Evolutionary conservation across 2,329 filamentous ascomycete genomes (phyloP), one percentile per base, ranked within the genome.

Genomic region (Ophiosphaerella herpotricha): DNA sequence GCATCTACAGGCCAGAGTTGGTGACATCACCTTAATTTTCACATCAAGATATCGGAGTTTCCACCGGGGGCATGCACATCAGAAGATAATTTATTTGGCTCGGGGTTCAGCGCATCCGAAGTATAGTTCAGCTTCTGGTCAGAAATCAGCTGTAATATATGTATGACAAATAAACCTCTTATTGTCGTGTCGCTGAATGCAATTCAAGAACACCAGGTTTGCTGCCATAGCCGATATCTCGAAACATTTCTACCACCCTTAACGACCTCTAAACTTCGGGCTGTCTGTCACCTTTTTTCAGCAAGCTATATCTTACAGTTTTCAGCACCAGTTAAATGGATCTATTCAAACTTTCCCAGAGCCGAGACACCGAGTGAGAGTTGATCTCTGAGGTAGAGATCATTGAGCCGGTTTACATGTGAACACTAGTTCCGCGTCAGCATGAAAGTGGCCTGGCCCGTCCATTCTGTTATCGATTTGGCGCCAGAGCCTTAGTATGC

Each of bases 161-260:
- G 68, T 40, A 71, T 34, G 18, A 75, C 70, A 32, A 75, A 70
- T 40, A 75, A 47, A n/a, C 71, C 71, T 24, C 61, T 61, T 6
- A 64, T 71, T 4, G 70, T 75, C 2, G 60, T 53, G 46, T 74
- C 68, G 12, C 49, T 64, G 45, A 76, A 54, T 2, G 65, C 70
- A 3, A 73, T 75, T 21, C 73, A 50, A 1, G 68, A 60, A 21
- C 72, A 68, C 52, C 75, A 73, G 21, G 74, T 53, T 73, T 74
- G 75, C 53, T 75, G 75, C 74, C 71, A 75, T 6, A 70, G 47
- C 7, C 74, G 64, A 45, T 73, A 76, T 12, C 73, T 75, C 8
- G 76, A 64, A 0, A 72, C 72, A 1, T 47, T 58, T 9, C 68
- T 58, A 46, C 76, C 74, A 48, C 72, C 74, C 74, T 73, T 75